Evolutionary conservation across 495 filamentous ascomycete genomes (phyloP), one percentile per base, ranked within the genome.

Genomic region (Cetradonia linearis): DNA sequence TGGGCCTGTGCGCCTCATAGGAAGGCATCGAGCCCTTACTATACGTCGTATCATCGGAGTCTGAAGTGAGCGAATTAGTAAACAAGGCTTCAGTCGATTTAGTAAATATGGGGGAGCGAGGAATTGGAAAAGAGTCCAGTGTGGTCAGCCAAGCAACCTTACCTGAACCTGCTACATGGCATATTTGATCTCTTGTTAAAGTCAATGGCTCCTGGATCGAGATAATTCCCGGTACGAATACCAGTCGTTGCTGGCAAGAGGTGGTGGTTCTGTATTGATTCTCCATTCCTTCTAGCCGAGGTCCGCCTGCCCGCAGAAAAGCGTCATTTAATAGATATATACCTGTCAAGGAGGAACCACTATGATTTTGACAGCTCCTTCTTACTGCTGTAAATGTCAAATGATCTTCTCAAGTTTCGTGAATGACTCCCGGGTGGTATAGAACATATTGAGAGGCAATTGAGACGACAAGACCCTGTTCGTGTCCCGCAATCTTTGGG

Each of bases 221-320:
- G 8, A 7, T 13, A 10, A n/a, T 33, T 13, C 8, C n/a, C 3
- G 1, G 27, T 31, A 23, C 27, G 11, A 33, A 8, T 2, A 31
- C 27, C 11, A 5, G 28, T 46, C 9, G 14, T n/a, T 30, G 28
- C 48, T 52, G 48, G 18, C 7, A n/a, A 3, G 30, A n/a, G 3
- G 3, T 50, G 9, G 28, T 18, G 23, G 18, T 6, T 10, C 14
- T 16, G 27, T 42, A 40, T 20, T 13, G 5, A 40, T 11, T 20
- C 25, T 42, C 55, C 37, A 36, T 27, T 18, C 30, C 49, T n/a
- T 33, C n/a, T 31, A 28, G 49, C 49, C 49, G 49, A 53, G 28
- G 49, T 53, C 49, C 27, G 49, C 28, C 49, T 31, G 49, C 33
- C 28, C 49, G 30, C 28, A 53, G n/a, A 23, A 53, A 53, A 53